phyloP scores from a whole-genome alignment of 306 rosid species.

The Astragalus membranaceus region DNA sequence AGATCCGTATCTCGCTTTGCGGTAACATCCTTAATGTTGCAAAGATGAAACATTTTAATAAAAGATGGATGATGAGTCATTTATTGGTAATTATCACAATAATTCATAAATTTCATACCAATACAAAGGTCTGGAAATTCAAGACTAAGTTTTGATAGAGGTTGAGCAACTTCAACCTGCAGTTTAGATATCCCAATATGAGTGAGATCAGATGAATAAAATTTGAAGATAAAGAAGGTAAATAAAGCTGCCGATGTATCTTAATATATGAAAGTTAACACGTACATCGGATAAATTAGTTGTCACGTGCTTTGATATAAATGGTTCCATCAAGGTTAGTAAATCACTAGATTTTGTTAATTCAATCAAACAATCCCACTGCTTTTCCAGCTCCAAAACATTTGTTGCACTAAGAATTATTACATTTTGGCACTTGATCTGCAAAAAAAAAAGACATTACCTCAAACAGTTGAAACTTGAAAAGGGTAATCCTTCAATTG shows the following conservation, averaged over 20 bases:
- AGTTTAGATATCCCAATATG: slow-evolving; percentile 18
- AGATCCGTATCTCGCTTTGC: slow-evolving; percentile 53
- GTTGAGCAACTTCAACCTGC: slow-evolving; percentile 81
- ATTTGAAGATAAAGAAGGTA: neutral
- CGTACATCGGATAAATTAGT: slow-evolving; percentile 69
- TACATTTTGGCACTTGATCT: slow-evolving; percentile 89
- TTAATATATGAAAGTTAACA: slow-evolving; percentile 4
- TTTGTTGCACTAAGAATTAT: slow-evolving; percentile 64
- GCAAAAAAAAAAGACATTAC: slow-evolving; percentile 28
- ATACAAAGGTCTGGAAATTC: slow-evolving; percentile 80
- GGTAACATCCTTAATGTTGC: slow-evolving; percentile 63
- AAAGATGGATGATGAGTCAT: slow-evolving; percentile 7
- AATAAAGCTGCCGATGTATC: neutral
- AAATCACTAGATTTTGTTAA: slow-evolving; percentile 49
- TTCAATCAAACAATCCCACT: slow-evolving; percentile 87
- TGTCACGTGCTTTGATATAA: slow-evolving; percentile 42
- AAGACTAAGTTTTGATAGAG: slow-evolving; percentile 69
- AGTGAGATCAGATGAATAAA: slow-evolving; percentile 6
- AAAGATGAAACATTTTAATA: neutral
- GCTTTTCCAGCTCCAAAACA: slow-evolving; percentile 54
- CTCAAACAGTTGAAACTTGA: slow-evolving; percentile 1
- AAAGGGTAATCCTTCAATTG: neutral
- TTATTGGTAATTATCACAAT: neutral
- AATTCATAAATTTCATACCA: slow-evolving; percentile 44
- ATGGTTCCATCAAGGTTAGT: slow-evolving; percentile 57